Evolutionary conservation across 2,329 filamentous ascomycete species (phyloP), one percentile per base, ranked within the genome.

Genomic region (Aureobasidium sp.): DNA sequence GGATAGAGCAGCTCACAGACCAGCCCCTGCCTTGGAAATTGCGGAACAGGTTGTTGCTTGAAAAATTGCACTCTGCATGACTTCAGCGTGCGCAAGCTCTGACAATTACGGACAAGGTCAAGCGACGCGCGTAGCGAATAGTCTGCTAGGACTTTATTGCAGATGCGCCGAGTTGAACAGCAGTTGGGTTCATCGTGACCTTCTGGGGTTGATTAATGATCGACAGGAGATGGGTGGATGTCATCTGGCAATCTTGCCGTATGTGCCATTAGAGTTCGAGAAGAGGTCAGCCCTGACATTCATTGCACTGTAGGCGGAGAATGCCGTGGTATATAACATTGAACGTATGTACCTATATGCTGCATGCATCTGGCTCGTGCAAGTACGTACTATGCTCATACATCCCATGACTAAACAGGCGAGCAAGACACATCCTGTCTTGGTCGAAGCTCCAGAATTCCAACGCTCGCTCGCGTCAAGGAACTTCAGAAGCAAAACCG

Each of bases 211-310:
- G 5, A 32, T 39, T 13, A 15, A 58, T 36, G 54, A 58, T 58
- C 54, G 54, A 48, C 54, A 58, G 54, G 42, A 58, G 42, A 58
- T 2, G 6, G 16, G n/a, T 36, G 50, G 36, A 41, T 53, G 49
- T 53, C 49, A 27, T 29, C 15, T 41, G 25, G 21, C 50, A 42
- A 32, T 11, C 50, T 36, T 25, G 27, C 50, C 50, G 37, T 8
- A 54, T 57, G 53, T 45, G 53, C 39, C 53, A 39, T 57, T 57
- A 45, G 53, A 57, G 53, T 57, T 57, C 27, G 21, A 15, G 30
- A n/a, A 16, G 11, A 21, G 25, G 39, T 7, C 6, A 37, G 15
- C 34, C 21, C 21, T 10, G 11, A 44, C n/a, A 21, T 21, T 21
- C 21, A 21, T 21, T 21, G 21, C 11, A 45, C 16, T 16, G 2